Percentiles rank a stretch among this genome's conserved stretches.
Conservation (phyloP, 1,284 basidiomycete species). For the Tremellales sp. region DNA sequence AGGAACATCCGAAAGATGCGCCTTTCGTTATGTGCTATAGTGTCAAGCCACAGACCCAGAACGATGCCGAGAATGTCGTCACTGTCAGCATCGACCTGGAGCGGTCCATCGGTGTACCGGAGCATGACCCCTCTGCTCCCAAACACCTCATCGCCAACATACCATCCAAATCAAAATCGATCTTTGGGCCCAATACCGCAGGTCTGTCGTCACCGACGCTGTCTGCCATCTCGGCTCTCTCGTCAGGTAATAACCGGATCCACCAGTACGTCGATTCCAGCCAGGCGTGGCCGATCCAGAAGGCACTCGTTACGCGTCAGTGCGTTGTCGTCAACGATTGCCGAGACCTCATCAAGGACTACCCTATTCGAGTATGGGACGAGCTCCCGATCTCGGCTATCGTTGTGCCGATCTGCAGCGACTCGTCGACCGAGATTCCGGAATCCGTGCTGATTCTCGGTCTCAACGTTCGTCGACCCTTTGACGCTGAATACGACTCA, state of each 20-base stretch:
- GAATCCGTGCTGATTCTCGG: constrained; percentile 49
- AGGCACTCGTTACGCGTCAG: constrained; percentile 36
- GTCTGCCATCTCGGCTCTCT: constrained; percentile 31
- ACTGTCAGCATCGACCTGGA: constrained; percentile 16
- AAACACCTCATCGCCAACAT: constrained; percentile 6
- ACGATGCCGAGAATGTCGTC: neutral
- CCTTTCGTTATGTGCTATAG: constrained; percentile 39
- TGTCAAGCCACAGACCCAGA: constrained; percentile 10
- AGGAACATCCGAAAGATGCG: constrained; percentile 31
- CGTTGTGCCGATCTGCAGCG: constrained; percentile 44
- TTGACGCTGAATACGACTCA: constrained; percentile 39
- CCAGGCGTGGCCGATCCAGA: constrained; percentile 35
- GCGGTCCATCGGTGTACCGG: constrained; percentile 28
- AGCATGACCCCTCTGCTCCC: constrained; percentile 19
- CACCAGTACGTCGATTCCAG: constrained; percentile 13
- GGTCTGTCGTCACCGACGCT: constrained; percentile 31
- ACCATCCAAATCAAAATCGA: constrained; percentile 3
- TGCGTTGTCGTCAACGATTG: constrained; percentile 45
- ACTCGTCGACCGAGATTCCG: constrained; percentile 33
- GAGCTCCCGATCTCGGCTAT: constrained; percentile 42
- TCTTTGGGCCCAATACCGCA: constrained; percentile 21
- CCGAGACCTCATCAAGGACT: constrained; percentile 29
- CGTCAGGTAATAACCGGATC: constrained; percentile 19
- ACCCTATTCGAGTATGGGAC: constrained; percentile 44
- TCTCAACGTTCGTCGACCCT: constrained; percentile 40